Percentiles rank a stretch among this genome's conserved stretches.
Conservation (phyloP, 306 rosid species). For the Quillaja saponaria region DNA sequence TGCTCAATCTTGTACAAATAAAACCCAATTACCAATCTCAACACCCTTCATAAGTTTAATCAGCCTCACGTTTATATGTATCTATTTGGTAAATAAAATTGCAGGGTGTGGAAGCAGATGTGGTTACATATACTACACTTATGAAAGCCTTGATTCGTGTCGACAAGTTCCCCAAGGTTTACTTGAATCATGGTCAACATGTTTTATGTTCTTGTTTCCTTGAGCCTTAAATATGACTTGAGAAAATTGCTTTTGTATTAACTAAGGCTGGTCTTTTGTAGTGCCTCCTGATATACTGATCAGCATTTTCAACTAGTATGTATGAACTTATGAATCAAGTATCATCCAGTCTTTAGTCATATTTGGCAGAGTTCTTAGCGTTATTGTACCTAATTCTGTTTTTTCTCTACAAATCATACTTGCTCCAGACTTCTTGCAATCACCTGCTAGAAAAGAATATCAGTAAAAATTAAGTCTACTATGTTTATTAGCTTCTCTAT, state of each 20-base stretch:
- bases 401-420: too few species aligned
- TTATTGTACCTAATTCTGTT: too few species aligned
- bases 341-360: slow-evolving; percentile 6
- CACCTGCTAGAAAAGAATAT: too few species aligned
- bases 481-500: slow-evolving; percentile 15
- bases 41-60: too few species aligned
- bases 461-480: slow-evolving; percentile 1
- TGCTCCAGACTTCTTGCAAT: too few species aligned
- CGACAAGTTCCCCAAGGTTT: slow-evolving; percentile 74
- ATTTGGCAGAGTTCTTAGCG: neutral
- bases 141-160: slow-evolving; percentile 88
- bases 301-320: neutral
- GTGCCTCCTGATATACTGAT: slow-evolving; percentile 4
- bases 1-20: too few species aligned
- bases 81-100: slow-evolving; percentile 32
- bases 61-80: neutral
- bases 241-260: slow-evolving; percentile 2
- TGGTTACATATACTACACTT: slow-evolving; percentile 90
- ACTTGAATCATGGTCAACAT: neutral
- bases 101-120: slow-evolving; percentile 88
- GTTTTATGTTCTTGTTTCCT: slow-evolving; percentile 3
- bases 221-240: slow-evolving; percentile 6
- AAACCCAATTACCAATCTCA: too few species aligned
- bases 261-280: neutral
- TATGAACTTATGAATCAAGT: slow-evolving; percentile 11